These are phyloP conservation scores for Poa annua DNA, from an alignment of 176 grass and related monocot genomes.

Conservation along the genomic window DNA sequence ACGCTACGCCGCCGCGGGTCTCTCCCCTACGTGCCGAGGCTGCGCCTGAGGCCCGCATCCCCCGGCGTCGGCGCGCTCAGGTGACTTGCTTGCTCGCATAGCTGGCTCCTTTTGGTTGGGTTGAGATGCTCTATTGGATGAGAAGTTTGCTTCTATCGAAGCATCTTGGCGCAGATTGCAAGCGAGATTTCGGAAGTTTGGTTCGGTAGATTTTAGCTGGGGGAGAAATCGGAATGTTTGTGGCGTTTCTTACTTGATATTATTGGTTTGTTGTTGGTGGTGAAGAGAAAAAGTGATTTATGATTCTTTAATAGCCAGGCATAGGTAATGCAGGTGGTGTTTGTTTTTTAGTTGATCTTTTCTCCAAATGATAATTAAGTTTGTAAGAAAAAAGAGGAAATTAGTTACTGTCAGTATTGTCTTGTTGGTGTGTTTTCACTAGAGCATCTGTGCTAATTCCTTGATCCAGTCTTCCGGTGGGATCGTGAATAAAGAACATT, in stretches of 20 bases:
- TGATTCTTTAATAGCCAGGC: background rate
- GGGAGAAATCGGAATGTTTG: background rate
- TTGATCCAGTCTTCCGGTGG: background rate
- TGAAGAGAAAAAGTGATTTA: background rate
- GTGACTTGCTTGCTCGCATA: conserved; percentile 36
- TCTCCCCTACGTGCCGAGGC: conserved; percentile 10
- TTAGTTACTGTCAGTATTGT: background rate
- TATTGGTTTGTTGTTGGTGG: background rate
- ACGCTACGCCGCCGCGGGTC: background rate
- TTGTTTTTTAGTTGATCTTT: background rate
- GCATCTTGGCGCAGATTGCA: background rate
- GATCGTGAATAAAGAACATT: background rate
- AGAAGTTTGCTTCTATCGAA: background rate
- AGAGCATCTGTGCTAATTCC: background rate
- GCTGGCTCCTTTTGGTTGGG: background rate
- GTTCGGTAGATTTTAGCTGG: background rate
- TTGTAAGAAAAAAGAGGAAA: background rate
- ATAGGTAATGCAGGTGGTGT: background rate
- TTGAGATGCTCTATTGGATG: background rate
- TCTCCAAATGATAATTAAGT: background rate
- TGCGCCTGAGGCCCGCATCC: conserved; percentile 40
- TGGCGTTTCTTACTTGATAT: background rate
- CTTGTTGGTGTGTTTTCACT: background rate
- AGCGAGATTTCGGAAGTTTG: background rate
- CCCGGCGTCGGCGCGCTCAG: conserved; percentile 42